Percentiles rank a stretch among this genome's conserved stretches.
Evolutionary conservation across 1,139 yeast species (phyloP).

Genomic region (Nakaseomyces nivariensis): DNA sequence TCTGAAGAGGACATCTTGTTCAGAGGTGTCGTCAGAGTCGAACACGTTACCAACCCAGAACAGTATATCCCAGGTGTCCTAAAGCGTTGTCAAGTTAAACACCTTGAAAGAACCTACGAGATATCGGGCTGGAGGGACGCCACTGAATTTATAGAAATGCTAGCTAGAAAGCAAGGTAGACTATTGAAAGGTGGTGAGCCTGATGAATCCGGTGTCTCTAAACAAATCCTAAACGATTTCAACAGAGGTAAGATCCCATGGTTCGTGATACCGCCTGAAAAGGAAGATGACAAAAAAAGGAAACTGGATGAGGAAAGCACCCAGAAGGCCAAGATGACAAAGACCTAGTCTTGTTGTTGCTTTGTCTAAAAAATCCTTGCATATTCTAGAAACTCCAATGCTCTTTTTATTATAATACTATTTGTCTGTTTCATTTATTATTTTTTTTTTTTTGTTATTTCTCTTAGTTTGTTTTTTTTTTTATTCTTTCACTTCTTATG

Average conservation of each 20-base stretch:
- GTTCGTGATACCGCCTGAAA: slow-evolving; percentile 88
- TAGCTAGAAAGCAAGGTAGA: slow-evolving; percentile 90
- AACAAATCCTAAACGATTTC: slow-evolving; percentile 83
- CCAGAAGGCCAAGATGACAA: not conserved
- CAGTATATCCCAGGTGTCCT: slow-evolving; percentile 87
- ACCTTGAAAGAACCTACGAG: slow-evolving; percentile 92
- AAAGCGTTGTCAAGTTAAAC: slow-evolving; percentile 77
- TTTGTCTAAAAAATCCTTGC: not conserved
- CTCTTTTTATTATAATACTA: not conserved
- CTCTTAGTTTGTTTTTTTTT: not conserved
- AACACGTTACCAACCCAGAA: slow-evolving; percentile 90
- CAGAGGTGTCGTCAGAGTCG: slow-evolving; percentile 96
- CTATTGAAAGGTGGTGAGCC: slow-evolving; percentile 96
- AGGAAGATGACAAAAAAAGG: slow-evolving; percentile 33
- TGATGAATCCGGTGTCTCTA: slow-evolving; percentile 88
- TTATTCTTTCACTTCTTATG: slow-evolving; percentile 1
- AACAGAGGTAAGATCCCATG: slow-evolving; percentile 97
- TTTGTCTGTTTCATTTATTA: not conserved
- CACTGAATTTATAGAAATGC: slow-evolving; percentile 73
- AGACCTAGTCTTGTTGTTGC: not conserved
- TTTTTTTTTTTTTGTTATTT: slow-evolving; percentile 1
- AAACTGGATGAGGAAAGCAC: slow-evolving; percentile 4
- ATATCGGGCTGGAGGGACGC: slow-evolving; percentile 85
- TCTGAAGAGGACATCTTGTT: slow-evolving; percentile 88
- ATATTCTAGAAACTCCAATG: not conserved